A percentile compares a stretch with the other conserved stretches of the same genome.
These are phyloP conservation scores for Balakata baccata DNA, from an alignment of 345 rosid genomes.

Conservation along the genomic window DNA sequence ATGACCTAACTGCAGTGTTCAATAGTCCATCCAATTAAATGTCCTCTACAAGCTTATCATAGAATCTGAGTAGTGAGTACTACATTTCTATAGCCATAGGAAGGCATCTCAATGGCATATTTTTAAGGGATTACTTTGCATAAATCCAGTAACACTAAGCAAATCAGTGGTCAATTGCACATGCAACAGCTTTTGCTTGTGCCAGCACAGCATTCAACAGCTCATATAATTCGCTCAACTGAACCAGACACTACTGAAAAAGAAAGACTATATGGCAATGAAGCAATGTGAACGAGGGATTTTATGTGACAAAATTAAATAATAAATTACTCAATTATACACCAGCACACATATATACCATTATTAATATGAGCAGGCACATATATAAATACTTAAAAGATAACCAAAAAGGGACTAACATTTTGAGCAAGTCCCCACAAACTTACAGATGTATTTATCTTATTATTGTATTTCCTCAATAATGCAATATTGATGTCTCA, in stretches of 20 bases:
- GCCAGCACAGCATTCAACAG: background rate
- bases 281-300: background rate
- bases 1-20: background rate
- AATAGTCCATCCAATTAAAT: background rate
- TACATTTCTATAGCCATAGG: background rate
- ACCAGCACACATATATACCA: too few relatives aligned
- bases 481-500: background rate
- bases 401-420: background rate
- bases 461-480: background rate
- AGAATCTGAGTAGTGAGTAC: background rate
- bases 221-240: background rate
- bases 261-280: background rate
- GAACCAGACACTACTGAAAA: background rate
- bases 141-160: background rate
- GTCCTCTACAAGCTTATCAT: background rate
- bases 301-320: too few relatives aligned
- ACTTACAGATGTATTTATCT: too few relatives aligned
- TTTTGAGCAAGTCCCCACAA: background rate
- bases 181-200: background rate
- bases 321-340: too few relatives aligned
- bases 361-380: background rate
- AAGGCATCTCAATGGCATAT: background rate
- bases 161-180: background rate
- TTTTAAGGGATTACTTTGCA: background rate
- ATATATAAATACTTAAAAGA: too few relatives aligned